Evolutionary conservation across 441 rosid species (phyloP), one percentile per base, ranked within the genome.

Genomic region (Bocquillonia castaneifolia): DNA sequence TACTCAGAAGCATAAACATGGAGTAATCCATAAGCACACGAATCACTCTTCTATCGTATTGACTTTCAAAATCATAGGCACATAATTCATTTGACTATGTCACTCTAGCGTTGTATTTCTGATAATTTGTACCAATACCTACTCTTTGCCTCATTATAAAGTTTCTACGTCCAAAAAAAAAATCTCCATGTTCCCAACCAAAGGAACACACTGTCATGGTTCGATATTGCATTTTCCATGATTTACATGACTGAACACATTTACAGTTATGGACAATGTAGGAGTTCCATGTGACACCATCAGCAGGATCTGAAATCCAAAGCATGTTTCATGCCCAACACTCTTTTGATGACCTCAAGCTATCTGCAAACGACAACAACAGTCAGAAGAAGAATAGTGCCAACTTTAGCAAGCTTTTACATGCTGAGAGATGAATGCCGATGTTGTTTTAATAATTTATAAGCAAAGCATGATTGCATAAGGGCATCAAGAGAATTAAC

Each of bases 181-280:
- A 54, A 7, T 62, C 77, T 51, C 13, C 59, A 63, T 69, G 66
- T 66, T 65, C 44, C 72, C 66, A 55, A n/a, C 55, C 42, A 58
- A 65, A 51, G 48, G 67, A 63, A 65, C 71, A 61, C 44, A 37
- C 34, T 66, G 51, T 59, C 54, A 63, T 39, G 34, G 56, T 57
- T 62, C 48, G 59, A 67, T 72, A 76, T 64, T 74, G 58, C 56
- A 57, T 45, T 59, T n/a, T 66, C 73, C 68, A 48, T 50, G 62
- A 78, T 81, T 80, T 81, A 83, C 87, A 83, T 54, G 69, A 74
- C 81, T 72, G 71, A 59, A 45, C 64, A 72, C 69, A 77, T 77
- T 62, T 75, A 81, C 84, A 77, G 20, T 64, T 70, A 77, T 67
- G 48, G 70, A 77, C 74, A 77, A 18, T 20, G 45, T 54, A 22